Conservation (phyloP, 2,329 filamentous ascomycete genomes). For the Aspergillus sclerotialis region DNA sequence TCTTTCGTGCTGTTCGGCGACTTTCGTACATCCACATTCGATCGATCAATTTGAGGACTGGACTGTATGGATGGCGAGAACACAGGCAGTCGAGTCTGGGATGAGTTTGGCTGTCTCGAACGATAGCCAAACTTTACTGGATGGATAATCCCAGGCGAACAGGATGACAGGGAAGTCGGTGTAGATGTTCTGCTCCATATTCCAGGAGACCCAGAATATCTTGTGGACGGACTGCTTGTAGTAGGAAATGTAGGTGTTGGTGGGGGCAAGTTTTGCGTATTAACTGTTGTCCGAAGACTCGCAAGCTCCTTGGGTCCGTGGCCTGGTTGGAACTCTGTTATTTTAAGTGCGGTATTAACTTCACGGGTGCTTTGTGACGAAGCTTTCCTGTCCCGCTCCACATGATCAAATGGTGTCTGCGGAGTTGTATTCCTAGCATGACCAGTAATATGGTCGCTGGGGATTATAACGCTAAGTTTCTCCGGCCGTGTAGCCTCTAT, state of each 20-base stretch:
- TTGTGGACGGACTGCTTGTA: slow-evolving; percentile 39
- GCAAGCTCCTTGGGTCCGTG: slow-evolving; percentile 31
- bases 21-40: slow-evolving; percentile 7
- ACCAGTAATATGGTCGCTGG: slow-evolving; percentile 11
- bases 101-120: slow-evolving; percentile 29
- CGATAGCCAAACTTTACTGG: slow-evolving; percentile 31
- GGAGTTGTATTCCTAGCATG: slow-evolving; percentile 10
- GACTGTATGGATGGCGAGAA: slow-evolving; percentile 16
- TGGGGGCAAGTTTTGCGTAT: slow-evolving; percentile 30
- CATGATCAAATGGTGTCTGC: slow-evolving; percentile 7
- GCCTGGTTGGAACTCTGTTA: slow-evolving; percentile 8
- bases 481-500: slow-evolving; percentile 8
- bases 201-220: slow-evolving; percentile 40
- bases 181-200: slow-evolving; percentile 43
- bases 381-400: slow-evolving; percentile 6
- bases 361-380: slow-evolving; percentile 10
- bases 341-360: slow-evolving; percentile 9
- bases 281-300: slow-evolving; percentile 28
- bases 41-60: slow-evolving; percentile 13
- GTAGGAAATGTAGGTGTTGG: slow-evolving; percentile 32
- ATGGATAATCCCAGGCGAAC: slow-evolving; percentile 40
- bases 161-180: slow-evolving; percentile 43
- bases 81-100: slow-evolving; percentile 29
- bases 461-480: slow-evolving; percentile 27
- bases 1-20: neutral